These are phyloP conservation scores for Cordia subcordata DNA, from an alignment of 257 asterid species.

Conservation along the genomic window DNA sequence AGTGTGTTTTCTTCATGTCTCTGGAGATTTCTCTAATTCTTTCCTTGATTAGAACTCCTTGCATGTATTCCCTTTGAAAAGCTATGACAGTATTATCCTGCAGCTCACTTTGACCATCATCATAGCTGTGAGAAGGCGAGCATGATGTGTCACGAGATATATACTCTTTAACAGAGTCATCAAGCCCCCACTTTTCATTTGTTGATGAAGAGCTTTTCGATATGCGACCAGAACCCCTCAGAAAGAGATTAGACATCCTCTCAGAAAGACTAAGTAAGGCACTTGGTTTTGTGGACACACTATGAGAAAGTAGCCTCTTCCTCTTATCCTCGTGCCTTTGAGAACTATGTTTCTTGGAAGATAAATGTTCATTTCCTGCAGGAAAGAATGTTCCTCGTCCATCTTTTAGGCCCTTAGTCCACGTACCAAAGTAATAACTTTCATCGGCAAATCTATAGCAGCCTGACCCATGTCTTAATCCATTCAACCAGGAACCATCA, in stretches of 20 bases:
- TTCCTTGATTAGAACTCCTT: slow-evolving; percentile 91
- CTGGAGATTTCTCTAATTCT: slow-evolving; percentile 42
- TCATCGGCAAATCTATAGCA: slow-evolving; percentile 72
- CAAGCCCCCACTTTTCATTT: slow-evolving; percentile 30
- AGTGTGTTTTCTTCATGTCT: slow-evolving; percentile 43
- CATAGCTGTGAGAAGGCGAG: slow-evolving; percentile 32
- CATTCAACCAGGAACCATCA: slow-evolving; percentile 88
- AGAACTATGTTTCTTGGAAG: slow-evolving; percentile 29
- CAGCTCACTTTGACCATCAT: slow-evolving; percentile 48
- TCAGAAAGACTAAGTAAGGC: slow-evolving; percentile 59
- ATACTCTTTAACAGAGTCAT: slow-evolving; percentile 35
- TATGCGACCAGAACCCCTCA: slow-evolving; percentile 39
- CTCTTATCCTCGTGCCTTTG: slow-evolving; percentile 40
- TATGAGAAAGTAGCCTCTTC: slow-evolving; percentile 36
- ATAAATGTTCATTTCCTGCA: slow-evolving; percentile 45
- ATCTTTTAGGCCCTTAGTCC: slow-evolving; percentile 90
- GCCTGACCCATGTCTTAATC: slow-evolving; percentile 80
- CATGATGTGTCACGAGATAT: slow-evolving; percentile 38
- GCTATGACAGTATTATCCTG: slow-evolving; percentile 39
- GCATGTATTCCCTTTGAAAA: slow-evolving; percentile 95
- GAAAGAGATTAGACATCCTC: slow-evolving; percentile 45
- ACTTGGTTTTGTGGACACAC: slow-evolving; percentile 33
- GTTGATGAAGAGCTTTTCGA: slow-evolving; percentile 33
- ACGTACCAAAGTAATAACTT: slow-evolving; percentile 82
- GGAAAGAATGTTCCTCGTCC: slow-evolving; percentile 89